These are phyloP conservation scores for Xerocomus amazonicus DNA, from an alignment of 1,284 basidiomycete species.

Conservation along the genomic window DNA sequence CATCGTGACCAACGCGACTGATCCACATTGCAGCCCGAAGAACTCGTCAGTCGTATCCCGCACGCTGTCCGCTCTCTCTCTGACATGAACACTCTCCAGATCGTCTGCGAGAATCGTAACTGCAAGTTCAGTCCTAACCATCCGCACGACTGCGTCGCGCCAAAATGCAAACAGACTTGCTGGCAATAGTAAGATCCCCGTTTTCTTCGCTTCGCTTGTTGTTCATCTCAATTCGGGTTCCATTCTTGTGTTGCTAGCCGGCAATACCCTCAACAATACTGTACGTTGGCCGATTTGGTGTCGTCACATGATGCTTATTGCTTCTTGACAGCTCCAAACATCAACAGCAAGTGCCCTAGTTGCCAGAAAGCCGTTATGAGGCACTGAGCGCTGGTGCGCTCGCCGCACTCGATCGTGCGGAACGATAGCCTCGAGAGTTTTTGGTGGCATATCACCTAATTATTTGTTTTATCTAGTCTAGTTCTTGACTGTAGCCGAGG, in stretches of 20 bases:
- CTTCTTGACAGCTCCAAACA: conserved; percentile 35
- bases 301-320: not conserved
- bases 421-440: conserved; percentile 10
- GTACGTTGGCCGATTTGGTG: conserved; percentile 26
- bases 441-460: conserved; percentile 22
- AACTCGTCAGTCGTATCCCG: conserved; percentile 21
- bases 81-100: conserved; percentile 28
- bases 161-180: conserved; percentile 43
- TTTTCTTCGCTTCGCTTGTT: conserved; percentile 12
- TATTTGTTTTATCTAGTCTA: conserved; percentile 18
- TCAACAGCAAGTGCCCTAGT: conserved; percentile 37
- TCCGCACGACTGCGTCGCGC: conserved; percentile 38
- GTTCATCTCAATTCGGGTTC: conserved; percentile 11
- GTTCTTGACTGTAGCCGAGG: conserved; percentile 30
- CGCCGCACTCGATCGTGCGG: conserved; percentile 1
- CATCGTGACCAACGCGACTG: conserved; percentile 4
- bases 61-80: conserved; percentile 7
- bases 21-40: conserved; percentile 28
- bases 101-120: conserved; percentile 37
- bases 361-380: conserved; percentile 35
- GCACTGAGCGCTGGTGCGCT: conserved; percentile 18
- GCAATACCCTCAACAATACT: conserved; percentile 43
- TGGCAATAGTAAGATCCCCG: conserved; percentile 41
- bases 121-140: conserved; percentile 51
- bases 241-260: conserved; percentile 29